A percentile compares a stretch with the other conserved stretches of the same genome.
phyloP scores from a whole-genome alignment of 805 yeast species.

The Teunomyces tritomae region DNA sequence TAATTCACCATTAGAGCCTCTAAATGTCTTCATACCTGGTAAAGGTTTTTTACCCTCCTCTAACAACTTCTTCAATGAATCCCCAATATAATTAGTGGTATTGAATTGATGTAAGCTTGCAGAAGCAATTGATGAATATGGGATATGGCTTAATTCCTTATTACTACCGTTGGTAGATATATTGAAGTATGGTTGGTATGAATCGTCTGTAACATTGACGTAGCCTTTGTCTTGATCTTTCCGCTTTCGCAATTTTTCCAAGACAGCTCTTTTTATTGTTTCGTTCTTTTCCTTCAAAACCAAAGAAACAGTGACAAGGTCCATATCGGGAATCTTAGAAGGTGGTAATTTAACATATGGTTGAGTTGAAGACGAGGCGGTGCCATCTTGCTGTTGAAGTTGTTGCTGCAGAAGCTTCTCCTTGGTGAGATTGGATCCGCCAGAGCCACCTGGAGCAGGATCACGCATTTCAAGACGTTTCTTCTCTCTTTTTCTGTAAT shows the following conservation, averaged over 20 bases:
- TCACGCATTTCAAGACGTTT: conserved; percentile 20
- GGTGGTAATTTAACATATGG: conserved; percentile 87
- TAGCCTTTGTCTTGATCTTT: conserved; percentile 70
- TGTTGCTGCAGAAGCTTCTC: conserved; percentile 10
- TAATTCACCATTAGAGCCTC: conserved; percentile 51
- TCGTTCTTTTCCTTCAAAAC: conserved; percentile 72
- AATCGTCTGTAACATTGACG: conserved; percentile 84
- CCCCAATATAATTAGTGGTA: conserved; percentile 52
- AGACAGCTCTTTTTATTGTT: conserved; percentile 78
- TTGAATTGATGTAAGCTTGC: conserved; percentile 65
- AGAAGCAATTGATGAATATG: conserved; percentile 74
- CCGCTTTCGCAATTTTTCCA: conserved; percentile 74
- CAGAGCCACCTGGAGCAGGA: conserved; percentile 1
- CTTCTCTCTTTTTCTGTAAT: conserved; percentile 19
- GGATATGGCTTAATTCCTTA: conserved; percentile 61
- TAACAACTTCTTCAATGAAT: conserved; percentile 36
- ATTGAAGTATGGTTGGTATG: conserved; percentile 76
- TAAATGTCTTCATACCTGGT: conserved; percentile 44
- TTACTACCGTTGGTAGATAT: conserved; percentile 51
- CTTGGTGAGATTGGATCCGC: background rate
- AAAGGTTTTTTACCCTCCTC: conserved; percentile 47
- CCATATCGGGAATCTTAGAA: conserved; percentile 91
- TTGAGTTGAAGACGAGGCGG: conserved; percentile 43
- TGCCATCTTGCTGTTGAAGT: conserved; percentile 7
- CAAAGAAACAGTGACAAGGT: conserved; percentile 75